Evolutionary conservation across 2,329 filamentous ascomycete species (phyloP).

Genomic region (Lasiodiplodia sp.): DNA sequence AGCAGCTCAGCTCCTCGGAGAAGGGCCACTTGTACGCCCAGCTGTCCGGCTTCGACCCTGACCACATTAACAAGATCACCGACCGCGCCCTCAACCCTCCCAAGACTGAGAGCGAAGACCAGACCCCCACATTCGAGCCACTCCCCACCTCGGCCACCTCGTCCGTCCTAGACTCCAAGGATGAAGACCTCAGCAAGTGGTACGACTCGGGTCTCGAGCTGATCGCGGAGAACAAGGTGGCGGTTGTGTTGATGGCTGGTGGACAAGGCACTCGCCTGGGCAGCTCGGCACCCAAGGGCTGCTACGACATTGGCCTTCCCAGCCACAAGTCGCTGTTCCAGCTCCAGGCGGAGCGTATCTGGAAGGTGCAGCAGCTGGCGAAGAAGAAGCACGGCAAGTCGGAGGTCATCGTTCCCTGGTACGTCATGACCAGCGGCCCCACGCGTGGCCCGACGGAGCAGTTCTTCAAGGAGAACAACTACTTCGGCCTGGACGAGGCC

Average conservation of each 20-base stretch:
- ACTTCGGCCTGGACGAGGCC: slow-evolving; percentile 85
- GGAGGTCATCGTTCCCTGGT: slow-evolving; percentile 82
- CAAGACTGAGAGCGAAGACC: slow-evolving; percentile 62
- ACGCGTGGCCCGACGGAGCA: slow-evolving; percentile 90
- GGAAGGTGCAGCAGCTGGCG: slow-evolving; percentile 82
- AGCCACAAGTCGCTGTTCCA: slow-evolving; percentile 96
- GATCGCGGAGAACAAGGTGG: slow-evolving; percentile 73
- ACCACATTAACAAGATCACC: slow-evolving; percentile 86
- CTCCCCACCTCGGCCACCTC: slow-evolving; percentile 86
- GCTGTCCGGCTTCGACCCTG: slow-evolving; percentile 80
- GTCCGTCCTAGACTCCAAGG: slow-evolving; percentile 87
- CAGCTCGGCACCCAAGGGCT: slow-evolving; percentile 95
- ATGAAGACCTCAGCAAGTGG: slow-evolving; percentile 82
- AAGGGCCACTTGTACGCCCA: slow-evolving; percentile 83
- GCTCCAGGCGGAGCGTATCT: slow-evolving; percentile 94
- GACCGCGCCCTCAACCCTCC: slow-evolving; percentile 82
- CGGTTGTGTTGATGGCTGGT: slow-evolving; percentile 95
- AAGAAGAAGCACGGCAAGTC: slow-evolving; percentile 69
- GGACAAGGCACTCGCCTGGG: slow-evolving; percentile 95
- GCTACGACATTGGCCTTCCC: slow-evolving; percentile 94
- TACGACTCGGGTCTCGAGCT: slow-evolving; percentile 73
- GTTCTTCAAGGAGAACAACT: slow-evolving; percentile 88
- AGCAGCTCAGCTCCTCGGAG: slow-evolving; percentile 75
- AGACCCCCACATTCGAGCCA: slow-evolving; percentile 74
- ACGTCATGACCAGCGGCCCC: slow-evolving; percentile 98